Evolutionary conservation across 2,329 filamentous ascomycete genomes (phyloP), one percentile per base, ranked within the genome.

Genomic region (Volutella citrinella): DNA sequence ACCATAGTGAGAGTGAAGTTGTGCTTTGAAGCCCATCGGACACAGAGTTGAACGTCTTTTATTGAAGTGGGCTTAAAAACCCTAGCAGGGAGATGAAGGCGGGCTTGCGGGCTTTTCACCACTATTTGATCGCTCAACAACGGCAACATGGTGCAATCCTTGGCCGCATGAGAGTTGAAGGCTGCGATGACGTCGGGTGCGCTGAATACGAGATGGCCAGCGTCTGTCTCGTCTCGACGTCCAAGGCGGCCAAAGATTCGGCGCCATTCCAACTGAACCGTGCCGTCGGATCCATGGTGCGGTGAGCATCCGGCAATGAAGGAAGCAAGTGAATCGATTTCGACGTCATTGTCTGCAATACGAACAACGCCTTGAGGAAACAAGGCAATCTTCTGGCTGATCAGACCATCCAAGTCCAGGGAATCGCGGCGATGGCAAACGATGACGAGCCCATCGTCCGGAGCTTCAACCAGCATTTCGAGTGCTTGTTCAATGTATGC

Each of bases 11-110:
- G 52, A 24, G 67, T 48, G 3, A 64, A 17, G 0, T 36, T 35
- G 33, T 76, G 59, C 42, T 70, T 52, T 9, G 74, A 21, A 45
- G 77, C 76, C 78, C 76, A 82, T 48, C 24, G 50, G 32, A 81
- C 68, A 42, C 77, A 81, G 5, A 63, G 28, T 46, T 78, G 76
- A 24, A 83, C 48, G 0, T 80, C 67, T 22, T 12, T 20, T 16
- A 76, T 28, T 3, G 66, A 49, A 33, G 53, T 69, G 9, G 78
- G 78, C 39, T 54, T 59, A 10, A 73, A 21, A 19, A 74, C 56
- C 0, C 60, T 42, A 7, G 74, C 66, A 1, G 72, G 64, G n/a
- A 32, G 55, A 34, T 64, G 61, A 9, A 59, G 48, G 13, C 63
- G 57, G 44, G 74, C 76, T 42, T 79, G 65, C 7, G 63, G 42